Base-by-base conservation (phyloP, 257 asterid species). In the Solanum chilense region DNA sequence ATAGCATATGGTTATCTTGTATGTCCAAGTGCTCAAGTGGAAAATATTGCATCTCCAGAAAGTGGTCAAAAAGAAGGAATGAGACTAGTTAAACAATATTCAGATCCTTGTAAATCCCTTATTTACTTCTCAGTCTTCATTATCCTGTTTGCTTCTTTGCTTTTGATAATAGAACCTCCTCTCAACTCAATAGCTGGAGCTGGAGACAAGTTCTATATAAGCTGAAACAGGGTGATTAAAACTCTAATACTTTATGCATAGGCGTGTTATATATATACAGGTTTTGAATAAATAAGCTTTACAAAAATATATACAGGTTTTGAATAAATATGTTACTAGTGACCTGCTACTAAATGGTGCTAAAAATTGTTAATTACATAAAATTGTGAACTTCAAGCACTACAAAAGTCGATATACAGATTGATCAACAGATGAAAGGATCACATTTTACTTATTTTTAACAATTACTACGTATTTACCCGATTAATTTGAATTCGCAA, bases 71-170 rank as follows among this genome's bases (percentile, higher is more conserved):
- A 91, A 41, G 94, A 94, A 84, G 91, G 94, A 88, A 92, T 93
- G 76, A 88, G 92, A 27, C 88, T 95, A 2, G 90, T 91, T 23
- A 89, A 90, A 52, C 91, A 86, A 70, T 86, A 88, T 85, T 92
- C 94, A 12, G 92, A 92, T 92, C 96, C 96, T 56, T 91, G 94
- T 91, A 94, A 93, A 90, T 94, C 98, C 33, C 87, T 93, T 7
- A 2, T 89, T 9, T 95, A 82, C 91, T 94, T 95, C 92, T 92
- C 94, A 87, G 13, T 89, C 87, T 92, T 89, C 88, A 84, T 93
- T 82, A 80, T 93, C 88, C 86, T 94, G 62, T 86, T 93, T 85
- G 89, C 93, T 87, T 92, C 92, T 60, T 88, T 94, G 45, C 91
- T 91, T 87, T 84, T 94, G 75, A 45, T 91, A 12, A 45, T 93